Evolutionary conservation across 1,284 basidiomycete species (phyloP), one percentile per base, ranked within the genome.

Genomic region (Taiwanofungus camphoratus): DNA sequence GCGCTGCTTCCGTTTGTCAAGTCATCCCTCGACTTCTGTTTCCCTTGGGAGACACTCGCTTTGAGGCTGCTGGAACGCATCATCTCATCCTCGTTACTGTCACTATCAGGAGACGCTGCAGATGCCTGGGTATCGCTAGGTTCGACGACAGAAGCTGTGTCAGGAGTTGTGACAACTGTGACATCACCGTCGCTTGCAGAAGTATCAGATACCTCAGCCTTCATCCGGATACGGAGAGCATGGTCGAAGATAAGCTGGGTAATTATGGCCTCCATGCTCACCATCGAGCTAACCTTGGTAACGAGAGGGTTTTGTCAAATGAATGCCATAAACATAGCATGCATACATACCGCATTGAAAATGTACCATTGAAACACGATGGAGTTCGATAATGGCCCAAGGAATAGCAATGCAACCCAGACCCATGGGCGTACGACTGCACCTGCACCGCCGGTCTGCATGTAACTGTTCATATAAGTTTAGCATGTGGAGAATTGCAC

Each of bases 181-280:
- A 54, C 46, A 16, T 48, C 52, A n/a, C 42, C 56, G 24, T 18
- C 43, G 15, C 40, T 36, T 4, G 49, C 23, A 3, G 50, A 47
- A 7, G 58, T 44, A 21, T 60, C 56, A 2, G 55, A 39, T 1
- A 62, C 59, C 51, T 77, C 73, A 2, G 76, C 70, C 52, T 78
- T 79, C 63, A 86, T 70, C 15, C 84, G 72, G 31, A 87, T 76
- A 29, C 82, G 73, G 3, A 87, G 66, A 1, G 82, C 68, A 52
- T 87, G 84, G 46, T 85, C 79, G 54, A 87, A 85, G 5, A 87
- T 63, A 3, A 87, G 69, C 51, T 86, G 76, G 0, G 82, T 85
- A 40, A 87, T 65, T 40, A 89, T 71, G 2, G 72, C 71, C 57
- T 87, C 80, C 5, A 64, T 57, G 33, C 74, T 73, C 12, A 80